A percentile compares a stretch with the other conserved stretches of the same genome.
These are phyloP conservation scores for Ceratocystis papillata DNA, from an alignment of 2,329 filamentous ascomycete genomes.

Conservation along the genomic window DNA sequence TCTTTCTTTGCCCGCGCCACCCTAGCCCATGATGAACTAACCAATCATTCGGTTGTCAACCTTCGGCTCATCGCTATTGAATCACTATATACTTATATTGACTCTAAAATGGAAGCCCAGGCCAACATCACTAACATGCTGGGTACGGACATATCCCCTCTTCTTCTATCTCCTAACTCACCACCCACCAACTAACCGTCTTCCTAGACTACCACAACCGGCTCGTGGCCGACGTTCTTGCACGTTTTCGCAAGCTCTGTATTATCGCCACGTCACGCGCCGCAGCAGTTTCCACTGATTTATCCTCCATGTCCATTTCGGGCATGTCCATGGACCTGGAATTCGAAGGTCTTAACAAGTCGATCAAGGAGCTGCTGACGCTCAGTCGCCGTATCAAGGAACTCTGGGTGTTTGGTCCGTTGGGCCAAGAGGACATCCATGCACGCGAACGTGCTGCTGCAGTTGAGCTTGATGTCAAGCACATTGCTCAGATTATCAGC, in stretches of 20 bases:
- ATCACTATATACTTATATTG: neutral
- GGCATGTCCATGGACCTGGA: constrained; percentile 39
- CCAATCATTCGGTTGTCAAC: neutral
- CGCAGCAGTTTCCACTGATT: constrained; percentile 35
- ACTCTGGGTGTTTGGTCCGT: constrained; percentile 37
- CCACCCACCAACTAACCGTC: constrained; percentile 22
- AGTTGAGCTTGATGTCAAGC: constrained; percentile 15
- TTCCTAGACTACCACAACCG: constrained; percentile 36
- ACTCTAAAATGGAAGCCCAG: constrained; percentile 21
- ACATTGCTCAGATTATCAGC: constrained; percentile 25
- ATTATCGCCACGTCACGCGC: constrained; percentile 34
- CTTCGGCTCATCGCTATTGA: neutral
- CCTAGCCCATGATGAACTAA: neutral
- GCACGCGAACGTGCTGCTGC: constrained; percentile 31
- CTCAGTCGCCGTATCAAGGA: constrained; percentile 38
- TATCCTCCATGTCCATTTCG: constrained; percentile 36
- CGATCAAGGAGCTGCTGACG: constrained; percentile 38
- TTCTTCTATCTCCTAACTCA: constrained; percentile 6
- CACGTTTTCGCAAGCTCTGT: constrained; percentile 37
- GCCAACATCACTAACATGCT: constrained; percentile 31
- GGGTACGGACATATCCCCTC: constrained; percentile 28
- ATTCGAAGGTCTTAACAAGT: constrained; percentile 37
- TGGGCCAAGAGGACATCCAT: constrained; percentile 33
- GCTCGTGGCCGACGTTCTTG: constrained; percentile 38
- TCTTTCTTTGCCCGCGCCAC: neutral